These are phyloP conservation scores for Rhodotorula graminis DNA, from an alignment of 768 basidiomycete genomes.

Conservation along the genomic window DNA sequence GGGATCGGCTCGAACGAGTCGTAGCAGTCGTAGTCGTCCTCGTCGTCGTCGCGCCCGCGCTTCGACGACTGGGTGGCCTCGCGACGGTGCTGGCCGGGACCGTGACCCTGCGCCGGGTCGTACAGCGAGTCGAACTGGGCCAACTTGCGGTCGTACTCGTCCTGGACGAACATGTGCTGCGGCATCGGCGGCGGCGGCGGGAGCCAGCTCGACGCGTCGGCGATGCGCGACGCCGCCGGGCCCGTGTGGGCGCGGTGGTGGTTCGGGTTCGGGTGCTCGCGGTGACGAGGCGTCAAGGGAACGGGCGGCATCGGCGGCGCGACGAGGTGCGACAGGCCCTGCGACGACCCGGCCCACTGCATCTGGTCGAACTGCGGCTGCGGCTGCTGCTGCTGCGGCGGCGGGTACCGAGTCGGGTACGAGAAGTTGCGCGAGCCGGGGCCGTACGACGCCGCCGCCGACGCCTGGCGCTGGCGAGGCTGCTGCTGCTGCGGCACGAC, in stretches of 20 bases:
- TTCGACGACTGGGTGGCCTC: not conserved
- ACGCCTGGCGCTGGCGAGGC: conserved; percentile 14
- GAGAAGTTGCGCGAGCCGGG: conserved; percentile 19
- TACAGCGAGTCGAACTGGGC: conserved; percentile 27
- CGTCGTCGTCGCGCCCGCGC: conserved; percentile 3
- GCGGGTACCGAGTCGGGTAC: conserved; percentile 33
- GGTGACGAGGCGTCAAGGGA: not conserved
- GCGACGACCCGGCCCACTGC: conserved; percentile 6
- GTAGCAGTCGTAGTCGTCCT: not conserved
- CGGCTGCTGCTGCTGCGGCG: not conserved
- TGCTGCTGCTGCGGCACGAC: conserved; percentile 17
- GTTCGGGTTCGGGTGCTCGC: not conserved
- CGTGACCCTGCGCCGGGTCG: conserved; percentile 18
- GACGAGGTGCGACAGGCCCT: not conserved
- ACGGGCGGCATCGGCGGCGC: not conserved
- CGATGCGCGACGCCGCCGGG: not conserved
- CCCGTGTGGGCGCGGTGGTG: conserved; percentile 3
- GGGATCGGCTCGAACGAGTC: not conserved
- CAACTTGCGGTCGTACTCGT: conserved; percentile 34
- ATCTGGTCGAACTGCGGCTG: not conserved
- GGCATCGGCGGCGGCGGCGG: not conserved
- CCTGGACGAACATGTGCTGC: conserved; percentile 5
- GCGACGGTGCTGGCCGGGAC: not conserved
- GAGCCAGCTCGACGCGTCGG: not conserved
- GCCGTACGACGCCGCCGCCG: conserved; percentile 22